A percentile compares a stretch with the other conserved stretches of the same genome.
These are phyloP conservation scores for Lachancea sp. DNA, from an alignment of 805 yeast species.

Conservation along the genomic window DNA sequence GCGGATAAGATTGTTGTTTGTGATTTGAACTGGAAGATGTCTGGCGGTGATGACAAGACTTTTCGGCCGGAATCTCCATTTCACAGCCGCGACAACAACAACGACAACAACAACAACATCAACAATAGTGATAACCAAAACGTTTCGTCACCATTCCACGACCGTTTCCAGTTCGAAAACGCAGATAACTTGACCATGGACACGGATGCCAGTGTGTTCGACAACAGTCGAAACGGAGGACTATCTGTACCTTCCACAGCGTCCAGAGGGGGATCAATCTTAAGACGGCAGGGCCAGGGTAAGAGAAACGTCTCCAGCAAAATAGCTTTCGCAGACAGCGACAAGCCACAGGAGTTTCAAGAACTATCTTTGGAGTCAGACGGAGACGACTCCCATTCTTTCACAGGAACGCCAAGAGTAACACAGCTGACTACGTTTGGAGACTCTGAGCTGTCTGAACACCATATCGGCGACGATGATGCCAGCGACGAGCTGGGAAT, in stretches of 20 bases:
- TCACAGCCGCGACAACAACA: slow-evolving; percentile 4
- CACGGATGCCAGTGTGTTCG: slow-evolving; percentile 5
- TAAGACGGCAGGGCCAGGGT: slow-evolving; percentile 13
- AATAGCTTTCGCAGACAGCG: slow-evolving; percentile 16
- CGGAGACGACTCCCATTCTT: slow-evolving; percentile 22
- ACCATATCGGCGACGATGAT: slow-evolving; percentile 3
- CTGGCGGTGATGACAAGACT: neutral
- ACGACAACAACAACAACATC: slow-evolving; percentile 3
- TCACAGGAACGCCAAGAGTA: slow-evolving; percentile 26
- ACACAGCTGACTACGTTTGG: slow-evolving; percentile 10
- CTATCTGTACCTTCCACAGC: slow-evolving; percentile 8
- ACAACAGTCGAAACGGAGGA: slow-evolving; percentile 4
- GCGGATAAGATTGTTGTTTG: too few relatives aligned
- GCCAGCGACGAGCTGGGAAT: too few relatives aligned
- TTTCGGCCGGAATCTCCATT: slow-evolving; percentile 1
- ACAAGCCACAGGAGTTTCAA: slow-evolving; percentile 15
- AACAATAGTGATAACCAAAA: slow-evolving; percentile 12
- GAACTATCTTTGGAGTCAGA: slow-evolving; percentile 14
- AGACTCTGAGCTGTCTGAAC: neutral
- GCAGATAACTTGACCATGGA: slow-evolving; percentile 5
- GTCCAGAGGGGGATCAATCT: slow-evolving; percentile 13
- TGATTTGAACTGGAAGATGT: neutral
- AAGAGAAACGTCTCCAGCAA: slow-evolving; percentile 6
- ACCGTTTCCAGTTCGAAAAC: slow-evolving; percentile 22
- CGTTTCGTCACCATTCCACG: slow-evolving; percentile 29